These are phyloP conservation scores for Microdochium paspali DNA, from an alignment of 2,329 filamentous ascomycete species.

Conservation along the genomic window DNA sequence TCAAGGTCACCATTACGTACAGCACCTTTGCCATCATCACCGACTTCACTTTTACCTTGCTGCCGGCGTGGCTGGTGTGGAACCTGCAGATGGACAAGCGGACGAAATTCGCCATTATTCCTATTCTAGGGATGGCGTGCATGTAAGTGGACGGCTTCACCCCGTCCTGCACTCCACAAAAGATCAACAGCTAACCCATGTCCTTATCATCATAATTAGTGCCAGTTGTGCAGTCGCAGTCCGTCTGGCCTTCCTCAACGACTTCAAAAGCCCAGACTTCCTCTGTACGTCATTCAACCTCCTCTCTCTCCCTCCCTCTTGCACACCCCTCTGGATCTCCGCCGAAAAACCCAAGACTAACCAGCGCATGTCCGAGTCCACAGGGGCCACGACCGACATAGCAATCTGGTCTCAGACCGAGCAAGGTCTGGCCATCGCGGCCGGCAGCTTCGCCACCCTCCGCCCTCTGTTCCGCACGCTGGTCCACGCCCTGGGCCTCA, in stretches of 20 bases:
- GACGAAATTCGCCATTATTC: conserved; percentile 34
- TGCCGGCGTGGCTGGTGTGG: conserved; percentile 37
- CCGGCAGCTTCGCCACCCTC: conserved; percentile 16
- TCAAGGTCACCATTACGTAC: conserved; percentile 33
- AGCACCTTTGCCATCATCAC: conserved; percentile 26
- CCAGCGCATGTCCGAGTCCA: neutral
- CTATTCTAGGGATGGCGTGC: conserved; percentile 40
- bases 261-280: conserved; percentile 8
- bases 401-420: conserved; percentile 22
- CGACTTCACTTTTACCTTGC: conserved; percentile 29
- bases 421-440: conserved; percentile 20
- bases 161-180: neutral
- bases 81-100: conserved; percentile 34
- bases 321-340: no score
- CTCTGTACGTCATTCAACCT: conserved; percentile 5
- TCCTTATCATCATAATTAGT: conserved; percentile 1
- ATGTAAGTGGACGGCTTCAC: conserved; percentile 10
- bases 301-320: neutral
- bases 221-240: conserved; percentile 11
- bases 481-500: neutral
- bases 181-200: neutral
- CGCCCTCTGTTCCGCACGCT: conserved; percentile 12
- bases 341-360: neutral
- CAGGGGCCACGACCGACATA: conserved; percentile 9
- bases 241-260: conserved; percentile 9